phyloP scores from a whole-genome alignment of 805 yeast species.

The Zygosaccharomyces bisporus region DNA sequence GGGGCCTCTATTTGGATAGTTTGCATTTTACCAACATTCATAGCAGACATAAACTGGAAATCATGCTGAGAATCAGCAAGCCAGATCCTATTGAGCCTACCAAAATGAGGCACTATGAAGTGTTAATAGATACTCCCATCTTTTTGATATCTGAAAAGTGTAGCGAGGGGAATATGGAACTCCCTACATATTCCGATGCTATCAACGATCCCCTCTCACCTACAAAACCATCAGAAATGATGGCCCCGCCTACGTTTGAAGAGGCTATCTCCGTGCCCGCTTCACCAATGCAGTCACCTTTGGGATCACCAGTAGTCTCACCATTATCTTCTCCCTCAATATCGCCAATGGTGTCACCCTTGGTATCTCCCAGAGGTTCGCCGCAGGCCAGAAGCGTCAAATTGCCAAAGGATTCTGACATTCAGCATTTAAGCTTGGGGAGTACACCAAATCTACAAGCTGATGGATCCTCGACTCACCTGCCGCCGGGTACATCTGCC shows the following conservation, averaged over 20 bases:
- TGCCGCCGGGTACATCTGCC: not conserved
- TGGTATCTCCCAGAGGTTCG: constrained; percentile 1
- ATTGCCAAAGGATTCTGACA: constrained; percentile 1
- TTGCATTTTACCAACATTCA: constrained; percentile 58
- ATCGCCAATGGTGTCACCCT: not conserved
- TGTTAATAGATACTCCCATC: constrained; percentile 74
- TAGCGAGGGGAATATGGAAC: constrained; percentile 36
- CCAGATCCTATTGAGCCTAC: constrained; percentile 46
- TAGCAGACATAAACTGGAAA: constrained; percentile 64
- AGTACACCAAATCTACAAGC: constrained; percentile 2
- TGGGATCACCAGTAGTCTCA: constrained; percentile 22
- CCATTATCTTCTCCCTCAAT: constrained; percentile 13
- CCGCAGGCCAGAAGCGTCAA: constrained; percentile 1
- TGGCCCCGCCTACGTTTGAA: constrained; percentile 58
- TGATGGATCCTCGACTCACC: not conserved
- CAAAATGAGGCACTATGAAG: constrained; percentile 71
- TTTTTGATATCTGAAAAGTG: constrained; percentile 47
- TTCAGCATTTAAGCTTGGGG: constrained; percentile 1
- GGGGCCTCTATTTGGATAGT: constrained; percentile 55
- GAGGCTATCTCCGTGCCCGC: constrained; percentile 53
- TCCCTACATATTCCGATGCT: constrained; percentile 38
- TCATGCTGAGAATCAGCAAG: constrained; percentile 63
- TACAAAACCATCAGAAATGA: constrained; percentile 15
- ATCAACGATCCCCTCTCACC: constrained; percentile 12
- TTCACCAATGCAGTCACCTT: constrained; percentile 40